Conservation (phyloP, 2,329 filamentous ascomycete species). For the Epichloe coenophiala region DNA sequence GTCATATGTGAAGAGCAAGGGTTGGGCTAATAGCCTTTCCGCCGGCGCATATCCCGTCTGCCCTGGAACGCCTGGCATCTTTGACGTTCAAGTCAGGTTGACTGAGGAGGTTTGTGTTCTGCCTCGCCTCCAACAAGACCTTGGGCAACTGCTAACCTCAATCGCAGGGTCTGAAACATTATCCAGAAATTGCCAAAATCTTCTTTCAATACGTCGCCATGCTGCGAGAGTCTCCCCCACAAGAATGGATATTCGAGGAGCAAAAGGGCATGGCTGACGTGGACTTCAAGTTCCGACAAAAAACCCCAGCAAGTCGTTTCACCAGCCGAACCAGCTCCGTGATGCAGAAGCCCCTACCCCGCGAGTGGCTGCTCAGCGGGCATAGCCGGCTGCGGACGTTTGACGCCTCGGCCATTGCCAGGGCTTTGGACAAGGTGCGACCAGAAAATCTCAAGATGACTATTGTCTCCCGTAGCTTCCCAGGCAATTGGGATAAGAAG, state of each 20-base stretch:
- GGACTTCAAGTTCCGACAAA: constrained; percentile 90
- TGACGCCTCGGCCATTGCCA: constrained; percentile 60
- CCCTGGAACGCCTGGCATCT: constrained; percentile 62
- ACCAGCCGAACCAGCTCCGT: constrained; percentile 71
- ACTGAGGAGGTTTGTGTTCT: constrained; percentile 56
- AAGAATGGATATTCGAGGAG: constrained; percentile 90
- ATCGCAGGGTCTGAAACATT: constrained; percentile 53
- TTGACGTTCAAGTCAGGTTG: constrained; percentile 64
- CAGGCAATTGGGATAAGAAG: constrained; percentile 71
- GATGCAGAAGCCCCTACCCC: constrained; percentile 83
- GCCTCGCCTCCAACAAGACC: neutral
- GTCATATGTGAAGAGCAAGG: constrained; percentile 77
- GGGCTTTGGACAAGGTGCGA: constrained; percentile 58
- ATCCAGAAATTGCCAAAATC: constrained; percentile 67
- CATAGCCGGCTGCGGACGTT: constrained; percentile 66
- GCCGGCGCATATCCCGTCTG: constrained; percentile 66
- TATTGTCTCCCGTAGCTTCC: constrained; percentile 70
- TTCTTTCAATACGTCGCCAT: constrained; percentile 89
- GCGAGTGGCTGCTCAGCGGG: constrained; percentile 79
- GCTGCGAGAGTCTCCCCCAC: constrained; percentile 64
- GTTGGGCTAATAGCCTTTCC: constrained; percentile 74
- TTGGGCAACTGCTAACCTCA: neutral
- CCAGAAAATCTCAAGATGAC: constrained; percentile 84
- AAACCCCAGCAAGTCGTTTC: constrained; percentile 78
- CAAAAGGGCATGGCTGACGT: constrained; percentile 83